Base-by-base conservation (phyloP, 2,329 filamentous ascomycete genomes). In the Fusarium agapanthi region DNA sequence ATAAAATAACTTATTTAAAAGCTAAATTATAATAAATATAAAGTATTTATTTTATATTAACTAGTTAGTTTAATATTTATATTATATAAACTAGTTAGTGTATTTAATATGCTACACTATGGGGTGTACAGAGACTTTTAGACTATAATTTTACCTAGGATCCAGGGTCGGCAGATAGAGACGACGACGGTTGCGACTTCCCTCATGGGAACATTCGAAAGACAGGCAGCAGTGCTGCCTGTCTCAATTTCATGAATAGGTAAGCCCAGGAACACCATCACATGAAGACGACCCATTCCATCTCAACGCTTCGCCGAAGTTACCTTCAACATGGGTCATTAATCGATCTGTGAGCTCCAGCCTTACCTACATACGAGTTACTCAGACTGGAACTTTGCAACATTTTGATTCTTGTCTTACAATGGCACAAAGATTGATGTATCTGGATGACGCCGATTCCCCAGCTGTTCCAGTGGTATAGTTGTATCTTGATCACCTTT, bases 101-200 rank as follows among this genome's bases (percentile, higher is more conserved):
- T n/a, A n/a, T n/a, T n/a, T n/a, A n/a, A n/a, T n/a, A n/a, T n/a
- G n/a, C n/a, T n/a, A n/a, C n/a, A n/a, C n/a, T n/a, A n/a, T n/a
- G n/a, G n/a, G n/a, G n/a, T n/a, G n/a, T n/a, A n/a, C n/a, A n/a
- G n/a, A n/a, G n/a, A n/a, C n/a, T n/a, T n/a, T n/a, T n/a, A n/a
- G n/a, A n/a, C n/a, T n/a, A n/a, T n/a, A n/a, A n/a, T n/a, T n/a
- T n/a, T 8, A 15, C 14, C 73, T 43, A 41, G 69, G 73, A 71
- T 75, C 69, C 41, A 54, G 73, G 71, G 43, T 73, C 32, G 40
- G 48, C 58, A 66, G 55, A 63, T 75, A 65, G 61, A 72, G 57
- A 70, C 57, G 61, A 67, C 60, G 44, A 51, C 44, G 24, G 53
- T 51, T 57, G 44, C 43, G 61, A 38, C 50, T 61, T 51, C 54